These are phyloP conservation scores for Mallotus repandus DNA, from an alignment of 441 rosid genomes.

Conservation along the genomic window DNA sequence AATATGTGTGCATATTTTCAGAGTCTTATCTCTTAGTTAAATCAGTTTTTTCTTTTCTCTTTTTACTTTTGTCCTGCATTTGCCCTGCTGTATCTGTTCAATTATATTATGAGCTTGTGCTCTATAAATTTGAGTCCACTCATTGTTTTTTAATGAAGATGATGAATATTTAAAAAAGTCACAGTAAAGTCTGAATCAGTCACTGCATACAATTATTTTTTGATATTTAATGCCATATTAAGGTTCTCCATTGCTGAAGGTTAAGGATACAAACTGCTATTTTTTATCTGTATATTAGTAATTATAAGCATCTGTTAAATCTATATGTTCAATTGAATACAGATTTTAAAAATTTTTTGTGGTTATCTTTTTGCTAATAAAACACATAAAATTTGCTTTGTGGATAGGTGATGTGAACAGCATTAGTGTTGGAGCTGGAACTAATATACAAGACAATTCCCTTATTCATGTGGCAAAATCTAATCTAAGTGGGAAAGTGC, in stretches of 20 bases:
- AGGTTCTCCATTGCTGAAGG: neutral
- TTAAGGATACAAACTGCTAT: too few species aligned
- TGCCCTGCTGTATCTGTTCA: too few species aligned
- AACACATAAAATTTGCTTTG: slow-evolving; percentile 15
- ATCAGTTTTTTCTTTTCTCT: too few species aligned
- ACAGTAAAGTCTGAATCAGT: too few species aligned
- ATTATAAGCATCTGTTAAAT: neutral
- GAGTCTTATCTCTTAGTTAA: too few species aligned
- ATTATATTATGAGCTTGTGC: too few species aligned
- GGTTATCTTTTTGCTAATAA: neutral
- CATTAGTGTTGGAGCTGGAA: slow-evolving; percentile 76
- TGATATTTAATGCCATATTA: neutral
- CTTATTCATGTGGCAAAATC: slow-evolving; percentile 95
- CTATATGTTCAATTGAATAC: neutral
- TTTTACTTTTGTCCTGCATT: too few species aligned
- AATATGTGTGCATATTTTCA: too few species aligned
- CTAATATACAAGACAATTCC: slow-evolving; percentile 93
- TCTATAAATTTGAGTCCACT: too few species aligned
- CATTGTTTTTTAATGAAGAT: too few species aligned
- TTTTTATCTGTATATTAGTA: neutral
- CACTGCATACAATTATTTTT: too few species aligned
- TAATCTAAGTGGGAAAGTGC: slow-evolving; percentile 89
- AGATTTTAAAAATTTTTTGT: neutral
- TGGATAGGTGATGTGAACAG: slow-evolving; percentile 81
- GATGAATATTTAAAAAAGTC: too few species aligned